Conservation (phyloP, 495 filamentous ascomycete species). For the Xylaria curta region DNA sequence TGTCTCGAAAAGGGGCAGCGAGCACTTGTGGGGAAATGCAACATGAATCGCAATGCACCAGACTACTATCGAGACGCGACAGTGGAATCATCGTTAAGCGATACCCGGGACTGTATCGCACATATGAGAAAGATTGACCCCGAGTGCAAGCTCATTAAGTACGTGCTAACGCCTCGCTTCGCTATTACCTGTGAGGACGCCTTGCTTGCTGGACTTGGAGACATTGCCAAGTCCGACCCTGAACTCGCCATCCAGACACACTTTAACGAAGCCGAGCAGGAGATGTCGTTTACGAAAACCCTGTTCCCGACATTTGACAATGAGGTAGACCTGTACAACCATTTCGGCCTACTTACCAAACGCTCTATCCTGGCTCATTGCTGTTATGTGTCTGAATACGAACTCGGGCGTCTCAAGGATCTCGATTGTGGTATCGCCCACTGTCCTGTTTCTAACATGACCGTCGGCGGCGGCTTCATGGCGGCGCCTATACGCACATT, state of each 20-base stretch:
- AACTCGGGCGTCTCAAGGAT: slow-evolving; percentile 54
- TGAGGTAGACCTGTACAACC: slow-evolving; percentile 63
- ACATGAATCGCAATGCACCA: slow-evolving; percentile 68
- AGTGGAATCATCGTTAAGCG: slow-evolving; percentile 53
- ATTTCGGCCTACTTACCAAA: slow-evolving; percentile 58
- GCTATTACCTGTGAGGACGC: slow-evolving; percentile 63
- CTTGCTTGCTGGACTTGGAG: slow-evolving; percentile 59
- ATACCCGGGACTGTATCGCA: slow-evolving; percentile 60
- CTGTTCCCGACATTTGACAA: slow-evolving; percentile 60
- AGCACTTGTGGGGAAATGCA: slow-evolving; percentile 70
- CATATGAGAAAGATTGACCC: slow-evolving; percentile 53
- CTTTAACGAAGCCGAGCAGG: slow-evolving; percentile 65
- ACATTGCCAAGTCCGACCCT: slow-evolving; percentile 55
- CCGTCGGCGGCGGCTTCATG: slow-evolving; percentile 65
- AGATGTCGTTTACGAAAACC: slow-evolving; percentile 57
- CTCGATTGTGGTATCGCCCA: slow-evolving; percentile 65
- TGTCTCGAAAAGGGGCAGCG: slow-evolving; percentile 65
- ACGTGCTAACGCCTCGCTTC: slow-evolving; percentile 69
- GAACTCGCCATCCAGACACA: slow-evolving; percentile 68
- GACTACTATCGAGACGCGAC: slow-evolving; percentile 63
- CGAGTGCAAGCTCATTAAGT: slow-evolving; percentile 53
- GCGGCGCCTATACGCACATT: slow-evolving; percentile 65
- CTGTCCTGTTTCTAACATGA: slow-evolving; percentile 69
- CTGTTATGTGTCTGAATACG: slow-evolving; percentile 62
- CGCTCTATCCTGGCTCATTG: slow-evolving; percentile 70